A percentile compares a stretch with the other conserved stretches of the same genome.
phyloP scores from a whole-genome alignment of 2,329 filamentous ascomycete species.

The Claviceps sp. region DNA sequence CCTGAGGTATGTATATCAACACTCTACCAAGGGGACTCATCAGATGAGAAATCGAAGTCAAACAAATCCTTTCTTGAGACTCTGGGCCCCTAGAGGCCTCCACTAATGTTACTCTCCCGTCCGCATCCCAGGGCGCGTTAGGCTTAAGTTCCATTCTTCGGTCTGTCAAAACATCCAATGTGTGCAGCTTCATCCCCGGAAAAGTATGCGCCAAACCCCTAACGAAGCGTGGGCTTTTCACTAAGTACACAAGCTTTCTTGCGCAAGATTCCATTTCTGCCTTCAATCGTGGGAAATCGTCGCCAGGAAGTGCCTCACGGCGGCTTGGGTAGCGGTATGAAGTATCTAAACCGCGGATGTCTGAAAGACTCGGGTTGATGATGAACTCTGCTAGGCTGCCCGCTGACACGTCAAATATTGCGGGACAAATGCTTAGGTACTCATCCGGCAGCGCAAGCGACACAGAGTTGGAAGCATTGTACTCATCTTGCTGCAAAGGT shows the following conservation, averaged over 20 bases:
- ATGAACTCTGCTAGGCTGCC: neutral
- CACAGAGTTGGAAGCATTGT: conserved; percentile 5
- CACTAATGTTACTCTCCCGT: neutral
- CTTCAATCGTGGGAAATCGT: conserved; percentile 4
- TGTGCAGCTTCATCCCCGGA: conserved; percentile 2
- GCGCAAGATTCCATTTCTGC: conserved; percentile 4
- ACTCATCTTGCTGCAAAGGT: conserved; percentile 4
- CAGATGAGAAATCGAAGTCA: too few species aligned
- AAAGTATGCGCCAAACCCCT: conserved; percentile 7
- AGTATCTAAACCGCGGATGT: too few species aligned
- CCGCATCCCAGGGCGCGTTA: conserved; percentile 5
- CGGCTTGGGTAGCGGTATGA: neutral
- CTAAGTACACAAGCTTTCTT: neutral
- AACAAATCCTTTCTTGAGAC: too few species aligned
- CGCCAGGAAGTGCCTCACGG: neutral
- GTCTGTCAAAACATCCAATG: conserved; percentile 5
- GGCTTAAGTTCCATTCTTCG: conserved; percentile 4
- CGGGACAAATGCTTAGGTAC: conserved; percentile 2
- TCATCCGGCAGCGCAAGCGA: conserved; percentile 6
- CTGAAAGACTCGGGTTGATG: too few species aligned
- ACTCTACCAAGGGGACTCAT: too few species aligned
- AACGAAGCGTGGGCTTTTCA: conserved; percentile 5
- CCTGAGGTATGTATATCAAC: too few species aligned
- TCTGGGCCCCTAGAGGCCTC: too few species aligned
- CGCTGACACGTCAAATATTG: conserved; percentile 1